Base-by-base conservation (phyloP, 148 eudicot species). In the Fallopia convolvulus region DNA sequence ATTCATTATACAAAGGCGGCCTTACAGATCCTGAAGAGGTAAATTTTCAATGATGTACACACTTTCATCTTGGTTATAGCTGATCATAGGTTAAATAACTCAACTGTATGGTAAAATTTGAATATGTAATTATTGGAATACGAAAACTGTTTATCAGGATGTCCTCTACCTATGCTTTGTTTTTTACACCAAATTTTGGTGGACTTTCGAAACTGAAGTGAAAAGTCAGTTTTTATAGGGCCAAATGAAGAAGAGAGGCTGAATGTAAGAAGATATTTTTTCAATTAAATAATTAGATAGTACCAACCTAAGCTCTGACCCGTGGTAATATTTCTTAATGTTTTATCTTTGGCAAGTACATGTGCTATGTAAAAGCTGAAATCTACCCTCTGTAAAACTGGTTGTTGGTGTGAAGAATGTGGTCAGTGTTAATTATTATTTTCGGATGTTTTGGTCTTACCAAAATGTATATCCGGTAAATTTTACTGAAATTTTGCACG, bases 11-110 rank as follows among this genome's bases (percentile, higher is more conserved):
- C 90, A 95, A 95, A 90, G 92, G 97, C 53, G 99, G 97, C 72
- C 89, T 95, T 75, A 91, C 97, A 70, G 86, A 92, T 89, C 99
- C 99, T 32, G 91, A 91, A 79, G 99, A 92, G 92, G 99, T 91
- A 82, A 81, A 40, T 17, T 0, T 73, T 44, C 10, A 36, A 68
- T 33, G 72, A 32, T 68, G 46, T 26, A 65, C 32, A 65, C 7
- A 65, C 12, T 68, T 42, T 66, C 8, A 13, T 13, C n/a, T 65
- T 32, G 41, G 71, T 55, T 58, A 18, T 11, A 58, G 13, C 3
- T 58, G 32, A 58, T 58, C 30, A 58, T 20, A 10, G 66, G 32
- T 58, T 3, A 58, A 23, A 7, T n/a, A 58, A 58, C 12, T 58
- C 66, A 58, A 20, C 36, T 8, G 60, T 26, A 55, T 5, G 23